Percentiles rank a stretch among this genome's conserved stretches.
These are phyloP conservation scores for Ophiocordyceps camponoti-rufipedis DNA, from an alignment of 2,329 filamentous ascomycete species.

Conservation along the genomic window DNA sequence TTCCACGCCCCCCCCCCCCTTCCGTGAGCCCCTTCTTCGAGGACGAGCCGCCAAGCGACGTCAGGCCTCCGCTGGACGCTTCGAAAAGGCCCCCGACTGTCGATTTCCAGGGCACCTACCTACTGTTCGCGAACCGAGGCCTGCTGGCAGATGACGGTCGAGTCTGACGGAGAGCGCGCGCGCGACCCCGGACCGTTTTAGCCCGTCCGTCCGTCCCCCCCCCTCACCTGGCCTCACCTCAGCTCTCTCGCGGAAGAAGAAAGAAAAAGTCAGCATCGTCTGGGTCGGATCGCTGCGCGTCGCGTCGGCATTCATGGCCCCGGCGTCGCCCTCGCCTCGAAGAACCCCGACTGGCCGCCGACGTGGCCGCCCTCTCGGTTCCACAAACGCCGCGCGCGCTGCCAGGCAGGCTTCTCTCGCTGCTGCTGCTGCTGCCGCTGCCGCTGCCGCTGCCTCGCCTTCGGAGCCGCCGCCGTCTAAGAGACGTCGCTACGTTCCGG, in stretches of 20 bases:
- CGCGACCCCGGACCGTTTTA: too few relatives aligned
- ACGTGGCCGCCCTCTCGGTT: conserved; percentile 26
- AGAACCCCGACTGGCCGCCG: conserved; percentile 24
- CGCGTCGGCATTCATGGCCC: conserved; percentile 10
- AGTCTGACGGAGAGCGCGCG: neutral
- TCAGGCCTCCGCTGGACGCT: conserved; percentile 13
- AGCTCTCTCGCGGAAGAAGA: too few relatives aligned
- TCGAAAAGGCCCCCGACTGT: neutral
- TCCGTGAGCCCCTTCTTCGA: conserved; percentile 2
- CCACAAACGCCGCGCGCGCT: conserved; percentile 21
- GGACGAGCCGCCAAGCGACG: conserved; percentile 14
- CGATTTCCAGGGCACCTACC: neutral
- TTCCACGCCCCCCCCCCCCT: conserved; percentile 5
- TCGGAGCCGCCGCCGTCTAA: conserved; percentile 50
- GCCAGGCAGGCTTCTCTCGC: conserved; percentile 17
- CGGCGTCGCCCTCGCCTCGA: conserved; percentile 19
- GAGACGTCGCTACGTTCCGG: conserved; percentile 64
- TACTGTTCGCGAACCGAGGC: too few relatives aligned
- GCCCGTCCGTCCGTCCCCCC: too few relatives aligned
- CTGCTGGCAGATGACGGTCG: neutral
- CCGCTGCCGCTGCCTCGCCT: neutral
- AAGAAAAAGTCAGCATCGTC: too few relatives aligned
- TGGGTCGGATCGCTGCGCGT: neutral
- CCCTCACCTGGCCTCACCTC: too few relatives aligned
- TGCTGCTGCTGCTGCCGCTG: conserved; percentile 11